Evolutionary conservation across 73 alveolate species (phyloP).

Genomic region (Blepharisma japonicum): DNA sequence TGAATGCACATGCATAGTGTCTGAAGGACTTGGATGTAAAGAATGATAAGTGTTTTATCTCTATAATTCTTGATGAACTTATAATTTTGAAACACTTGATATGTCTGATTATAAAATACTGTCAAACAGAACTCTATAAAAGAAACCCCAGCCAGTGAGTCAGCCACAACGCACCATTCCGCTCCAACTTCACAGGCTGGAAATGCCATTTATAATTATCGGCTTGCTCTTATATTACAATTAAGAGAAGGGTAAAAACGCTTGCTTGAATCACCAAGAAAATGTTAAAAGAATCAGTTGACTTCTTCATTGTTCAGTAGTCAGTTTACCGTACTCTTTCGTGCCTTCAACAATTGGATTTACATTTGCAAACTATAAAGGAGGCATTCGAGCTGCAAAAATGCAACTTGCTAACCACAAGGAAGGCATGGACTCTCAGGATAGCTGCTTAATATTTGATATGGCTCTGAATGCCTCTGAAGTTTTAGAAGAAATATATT

Average conservation of each 20-base stretch:
- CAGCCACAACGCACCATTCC: too few species aligned
- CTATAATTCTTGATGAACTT: too few species aligned
- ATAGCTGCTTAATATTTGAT: slow-evolving; percentile 37
- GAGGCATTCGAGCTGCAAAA: slow-evolving; percentile 35
- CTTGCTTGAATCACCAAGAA: neutral
- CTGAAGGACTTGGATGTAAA: too few species aligned
- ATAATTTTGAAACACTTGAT: too few species aligned
- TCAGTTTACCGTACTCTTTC: neutral
- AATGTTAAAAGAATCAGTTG: neutral
- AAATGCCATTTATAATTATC: too few species aligned
- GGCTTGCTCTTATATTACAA: too few species aligned
- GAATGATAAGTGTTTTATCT: too few species aligned
- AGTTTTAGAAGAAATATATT: slow-evolving; percentile 44
- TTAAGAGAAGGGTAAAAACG: neutral
- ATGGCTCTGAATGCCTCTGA: slow-evolving; percentile 71
- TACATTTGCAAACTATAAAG: slow-evolving; percentile 41
- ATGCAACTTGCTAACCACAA: slow-evolving; percentile 43
- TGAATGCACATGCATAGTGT: too few species aligned
- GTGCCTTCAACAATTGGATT: slow-evolving; percentile 32
- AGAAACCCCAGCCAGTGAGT: too few species aligned
- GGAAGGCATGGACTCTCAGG: slow-evolving; percentile 46
- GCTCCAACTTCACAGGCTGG: too few species aligned
- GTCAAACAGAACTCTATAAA: too few species aligned
- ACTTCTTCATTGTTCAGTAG: neutral
- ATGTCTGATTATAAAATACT: too few species aligned